Base-by-base conservation (phyloP, 805 yeast genomes). In the Isabelozyma heimii region DNA sequence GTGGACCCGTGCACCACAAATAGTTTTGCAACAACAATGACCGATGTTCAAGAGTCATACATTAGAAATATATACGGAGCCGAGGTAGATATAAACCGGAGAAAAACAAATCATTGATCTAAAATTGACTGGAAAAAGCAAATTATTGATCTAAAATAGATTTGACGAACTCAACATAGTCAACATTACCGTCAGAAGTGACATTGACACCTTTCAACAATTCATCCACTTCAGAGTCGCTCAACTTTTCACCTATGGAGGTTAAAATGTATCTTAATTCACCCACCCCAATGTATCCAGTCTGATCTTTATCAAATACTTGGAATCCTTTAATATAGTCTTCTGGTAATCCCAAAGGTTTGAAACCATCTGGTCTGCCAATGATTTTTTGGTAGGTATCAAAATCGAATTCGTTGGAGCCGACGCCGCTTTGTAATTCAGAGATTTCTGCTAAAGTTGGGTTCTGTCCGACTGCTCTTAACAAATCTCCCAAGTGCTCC, bases 391-490 rank as follows among this genome's bases (percentile, higher is more conserved):
- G 82, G 69, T 87, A 90, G 13, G 89, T 82, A 50, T 85, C 91
- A 56, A 84, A 90, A 61, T 86, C 89, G 56, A 89, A 75, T 53
- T 79, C 85, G 47, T 62, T 62, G 50, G 73, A 84, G 27, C 81
- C 73, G 49, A 74, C 65, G 2, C 70, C 60, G 44, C 60, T 57
- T 59, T 74, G 77, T 53, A 74, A 72, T 49, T 72, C 77, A n/a
- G 73, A 55, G 53, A 91, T 87, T 71, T 91, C 97, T 17, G 91
- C 87, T 61, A 90, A 80, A 4, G 99, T 91, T 54, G 99, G 99
- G 75, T 94, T 94, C 76, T 92, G 98, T 38, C 99, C 99, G 52
- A 94, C 91, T 1, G 99, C 97, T 66, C 99, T 83, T 52, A 94
- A 80, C 58, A 94, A 80, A 64, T 94, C 99, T 35, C 98, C 99